Conservation (phyloP, 192 early-diverging fungal genomes). For the Backusella australiensis region DNA sequence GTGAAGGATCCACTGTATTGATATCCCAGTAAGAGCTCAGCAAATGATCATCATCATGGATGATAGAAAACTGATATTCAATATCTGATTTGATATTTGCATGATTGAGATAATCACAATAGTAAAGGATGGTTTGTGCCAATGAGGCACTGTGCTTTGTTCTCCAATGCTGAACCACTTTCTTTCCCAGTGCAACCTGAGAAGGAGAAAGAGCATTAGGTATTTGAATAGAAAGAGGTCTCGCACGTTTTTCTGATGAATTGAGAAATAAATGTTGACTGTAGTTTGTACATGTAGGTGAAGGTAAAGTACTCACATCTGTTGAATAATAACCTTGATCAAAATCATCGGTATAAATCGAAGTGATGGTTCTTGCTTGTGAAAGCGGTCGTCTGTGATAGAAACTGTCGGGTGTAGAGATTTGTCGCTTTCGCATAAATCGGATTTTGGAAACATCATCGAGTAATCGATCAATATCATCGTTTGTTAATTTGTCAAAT, state of each 20-base stretch:
- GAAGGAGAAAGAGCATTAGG: conserved; percentile 41
- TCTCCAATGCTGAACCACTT: conserved; percentile 48
- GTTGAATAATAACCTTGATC: conserved; percentile 10
- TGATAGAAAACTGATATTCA: conserved; percentile 77
- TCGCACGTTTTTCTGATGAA: not conserved
- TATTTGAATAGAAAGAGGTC: conserved; percentile 18
- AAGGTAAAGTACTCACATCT: conserved; percentile 8
- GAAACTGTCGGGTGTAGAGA: conserved; percentile 9
- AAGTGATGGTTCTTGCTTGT: not conserved
- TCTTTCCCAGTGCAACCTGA: conserved; percentile 39
- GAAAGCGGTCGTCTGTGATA: not conserved
- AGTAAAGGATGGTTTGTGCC: conserved; percentile 62
- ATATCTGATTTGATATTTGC: conserved; percentile 78
- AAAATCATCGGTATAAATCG: conserved; percentile 2
- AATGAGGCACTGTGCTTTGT: conserved; percentile 52
- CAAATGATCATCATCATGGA: conserved; percentile 52
- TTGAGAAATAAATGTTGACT: conserved; percentile 7
- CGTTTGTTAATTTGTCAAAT: conserved; percentile 48
- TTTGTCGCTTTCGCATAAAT: conserved; percentile 19
- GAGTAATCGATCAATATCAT: conserved; percentile 51
- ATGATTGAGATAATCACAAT: conserved; percentile 73
- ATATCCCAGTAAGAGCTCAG: conserved; percentile 46
- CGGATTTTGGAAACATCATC: conserved; percentile 57
- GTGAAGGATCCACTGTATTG: conserved; percentile 38
- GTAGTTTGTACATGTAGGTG: conserved; percentile 5